Percentiles rank a stretch among this genome's conserved stretches.
Evolutionary conservation across 306 rosid species (phyloP).

Genomic region (Acmispon strigosus): DNA sequence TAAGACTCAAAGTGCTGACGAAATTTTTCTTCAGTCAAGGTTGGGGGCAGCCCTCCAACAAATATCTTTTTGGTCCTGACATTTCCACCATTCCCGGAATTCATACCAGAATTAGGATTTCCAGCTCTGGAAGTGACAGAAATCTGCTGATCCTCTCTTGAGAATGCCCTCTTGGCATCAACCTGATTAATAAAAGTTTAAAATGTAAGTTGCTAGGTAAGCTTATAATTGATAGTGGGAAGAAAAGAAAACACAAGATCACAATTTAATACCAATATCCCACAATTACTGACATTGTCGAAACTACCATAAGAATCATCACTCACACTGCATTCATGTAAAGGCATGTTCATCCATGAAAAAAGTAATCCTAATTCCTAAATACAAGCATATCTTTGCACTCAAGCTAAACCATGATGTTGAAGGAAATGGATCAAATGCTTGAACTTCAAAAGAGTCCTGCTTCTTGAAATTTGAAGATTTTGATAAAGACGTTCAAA

Average conservation of each 20-base stretch:
- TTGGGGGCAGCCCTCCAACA: constrained; percentile 96
- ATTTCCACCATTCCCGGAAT: constrained; percentile 73
- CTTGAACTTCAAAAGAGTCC: background rate
- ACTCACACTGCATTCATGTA: background rate
- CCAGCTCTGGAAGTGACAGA: constrained; percentile 62
- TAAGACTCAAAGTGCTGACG: constrained; percentile 78
- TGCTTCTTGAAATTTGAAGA: background rate
- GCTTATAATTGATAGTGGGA: background rate
- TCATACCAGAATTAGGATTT: constrained; percentile 55
- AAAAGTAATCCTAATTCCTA: background rate
- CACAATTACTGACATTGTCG: background rate
- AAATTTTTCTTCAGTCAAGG: constrained; percentile 79
- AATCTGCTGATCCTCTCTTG: constrained; percentile 95
- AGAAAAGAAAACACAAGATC: background rate
- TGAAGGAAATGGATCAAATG: background rate
- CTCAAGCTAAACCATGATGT: background rate
- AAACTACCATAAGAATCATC: background rate
- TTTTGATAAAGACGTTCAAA: background rate
- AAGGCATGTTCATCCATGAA: background rate
- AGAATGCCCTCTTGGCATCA: constrained; percentile 94
- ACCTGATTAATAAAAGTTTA: constrained; percentile 50
- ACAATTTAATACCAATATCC: background rate
- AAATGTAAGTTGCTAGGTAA: constrained; percentile 15
- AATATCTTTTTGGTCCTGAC: constrained; percentile 88
- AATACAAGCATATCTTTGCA: background rate